A percentile compares a stretch with the other conserved stretches of the same genome.
Conservation (phyloP, 768 basidiomycete genomes). For the Dacryopinax primogenitus region DNA sequence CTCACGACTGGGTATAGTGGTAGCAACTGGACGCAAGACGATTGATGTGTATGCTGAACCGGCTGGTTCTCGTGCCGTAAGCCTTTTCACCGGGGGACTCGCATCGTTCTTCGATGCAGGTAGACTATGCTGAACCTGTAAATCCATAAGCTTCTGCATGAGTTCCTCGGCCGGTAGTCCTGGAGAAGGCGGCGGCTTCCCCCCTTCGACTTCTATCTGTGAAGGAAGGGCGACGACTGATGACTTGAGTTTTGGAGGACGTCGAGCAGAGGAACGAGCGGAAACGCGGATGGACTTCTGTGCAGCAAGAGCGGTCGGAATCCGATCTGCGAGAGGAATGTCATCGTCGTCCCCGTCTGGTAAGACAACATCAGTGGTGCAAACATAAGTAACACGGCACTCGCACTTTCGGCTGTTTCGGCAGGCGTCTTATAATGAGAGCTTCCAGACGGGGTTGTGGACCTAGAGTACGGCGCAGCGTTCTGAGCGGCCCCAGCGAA, state of each 20-base stretch:
- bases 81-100: background rate
- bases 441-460: background rate
- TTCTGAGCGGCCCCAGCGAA: too few species aligned
- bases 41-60: background rate
- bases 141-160: constrained; percentile 2
- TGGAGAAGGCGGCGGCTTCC: background rate
- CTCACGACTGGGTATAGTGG: background rate
- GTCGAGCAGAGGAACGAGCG: constrained; percentile 7
- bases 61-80: background rate
- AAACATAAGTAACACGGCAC: background rate
- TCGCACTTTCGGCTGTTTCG: background rate
- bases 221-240: background rate
- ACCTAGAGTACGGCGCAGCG: background rate
- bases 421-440: background rate
- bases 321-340: constrained; percentile 66
- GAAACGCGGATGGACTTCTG: constrained; percentile 60
- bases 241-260: background rate
- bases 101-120: background rate
- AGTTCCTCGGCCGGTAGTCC: background rate
- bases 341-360: constrained; percentile 39
- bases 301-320: constrained; percentile 69
- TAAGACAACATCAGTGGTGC: background rate
- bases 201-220: background rate
- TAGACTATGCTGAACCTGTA: background rate
- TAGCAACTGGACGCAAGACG: background rate